These are phyloP conservation scores for Macadamia tetraphylla DNA, from an alignment of 164 flowering plant species.

Conservation along the genomic window DNA sequence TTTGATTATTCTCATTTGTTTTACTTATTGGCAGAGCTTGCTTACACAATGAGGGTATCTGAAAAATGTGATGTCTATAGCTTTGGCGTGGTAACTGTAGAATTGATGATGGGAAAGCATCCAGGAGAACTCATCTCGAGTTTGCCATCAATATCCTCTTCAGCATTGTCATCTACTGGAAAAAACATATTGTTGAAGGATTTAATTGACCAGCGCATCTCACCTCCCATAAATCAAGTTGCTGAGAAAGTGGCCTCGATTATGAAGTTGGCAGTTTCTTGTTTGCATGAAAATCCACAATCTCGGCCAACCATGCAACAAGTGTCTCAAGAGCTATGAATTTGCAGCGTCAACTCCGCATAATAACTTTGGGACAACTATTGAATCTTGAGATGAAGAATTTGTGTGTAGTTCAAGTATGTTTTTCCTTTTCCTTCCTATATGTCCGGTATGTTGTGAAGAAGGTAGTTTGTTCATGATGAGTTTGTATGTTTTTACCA, in stretches of 20 bases:
- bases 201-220: background rate
- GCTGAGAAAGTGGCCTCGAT: background rate
- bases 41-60: background rate
- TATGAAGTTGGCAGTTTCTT: background rate
- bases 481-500: too few relatives aligned
- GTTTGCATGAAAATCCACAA: background rate
- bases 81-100: constrained; percentile 5
- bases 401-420: too few relatives aligned
- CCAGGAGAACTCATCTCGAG: background rate
- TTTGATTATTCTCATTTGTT: background rate
- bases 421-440: too few relatives aligned
- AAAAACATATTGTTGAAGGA: background rate
- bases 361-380: background rate
- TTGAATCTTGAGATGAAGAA: background rate
- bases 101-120: constrained; percentile 7
- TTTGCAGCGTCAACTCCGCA: background rate
- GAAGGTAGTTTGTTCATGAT: too few relatives aligned
- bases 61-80: constrained; percentile 5
- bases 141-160: background rate
- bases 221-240: background rate
- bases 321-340: background rate
- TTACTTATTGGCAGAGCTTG: background rate
- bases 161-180: background rate
- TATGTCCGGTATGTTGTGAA: too few relatives aligned
- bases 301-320: constrained; percentile 1